A percentile compares a stretch with the other conserved stretches of the same genome.
Conservation (phyloP, 1,284 basidiomycete species). For the Sanghuangporus weigelae region DNA sequence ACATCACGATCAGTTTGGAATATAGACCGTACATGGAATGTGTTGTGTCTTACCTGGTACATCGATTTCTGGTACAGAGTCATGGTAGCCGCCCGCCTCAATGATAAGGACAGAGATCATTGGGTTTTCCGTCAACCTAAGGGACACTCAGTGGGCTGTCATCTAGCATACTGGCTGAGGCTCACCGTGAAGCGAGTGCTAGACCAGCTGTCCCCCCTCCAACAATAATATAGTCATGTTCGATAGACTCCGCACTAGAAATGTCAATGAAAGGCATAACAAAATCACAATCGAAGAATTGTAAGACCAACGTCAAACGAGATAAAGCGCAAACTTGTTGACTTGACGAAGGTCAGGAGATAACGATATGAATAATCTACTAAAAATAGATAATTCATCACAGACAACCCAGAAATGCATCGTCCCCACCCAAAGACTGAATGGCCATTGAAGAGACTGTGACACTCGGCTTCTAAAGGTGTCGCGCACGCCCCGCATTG, state of each 20-base stretch:
- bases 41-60: slow-evolving; percentile 1
- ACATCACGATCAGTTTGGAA: not conserved
- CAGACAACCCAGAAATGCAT: no score
- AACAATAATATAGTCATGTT: slow-evolving; percentile 41
- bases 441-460: no score
- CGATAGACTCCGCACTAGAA: not conserved
- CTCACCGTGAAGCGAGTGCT: slow-evolving; percentile 27
- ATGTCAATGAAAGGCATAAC: not conserved
- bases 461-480: no score
- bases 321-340: no score
- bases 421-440: no score
- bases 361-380: no score
- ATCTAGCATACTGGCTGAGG: slow-evolving; percentile 21
- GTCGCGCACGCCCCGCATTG: no score
- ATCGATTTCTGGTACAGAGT: slow-evolving; percentile 3
- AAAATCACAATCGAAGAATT: not conserved
- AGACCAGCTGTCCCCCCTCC: slow-evolving; percentile 43
- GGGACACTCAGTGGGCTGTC: not conserved
- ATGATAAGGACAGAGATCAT: slow-evolving; percentile 1
- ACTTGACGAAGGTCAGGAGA: no score
- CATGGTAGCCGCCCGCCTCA: slow-evolving; percentile 5
- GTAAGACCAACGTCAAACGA: no score
- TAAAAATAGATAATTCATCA: no score
- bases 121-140: slow-evolving; percentile 5
- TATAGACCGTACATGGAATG: not conserved